Evolutionary conservation across 768 basidiomycete genomes (phyloP).

Genomic region (Rhodosporidiobolus sp.): DNA sequence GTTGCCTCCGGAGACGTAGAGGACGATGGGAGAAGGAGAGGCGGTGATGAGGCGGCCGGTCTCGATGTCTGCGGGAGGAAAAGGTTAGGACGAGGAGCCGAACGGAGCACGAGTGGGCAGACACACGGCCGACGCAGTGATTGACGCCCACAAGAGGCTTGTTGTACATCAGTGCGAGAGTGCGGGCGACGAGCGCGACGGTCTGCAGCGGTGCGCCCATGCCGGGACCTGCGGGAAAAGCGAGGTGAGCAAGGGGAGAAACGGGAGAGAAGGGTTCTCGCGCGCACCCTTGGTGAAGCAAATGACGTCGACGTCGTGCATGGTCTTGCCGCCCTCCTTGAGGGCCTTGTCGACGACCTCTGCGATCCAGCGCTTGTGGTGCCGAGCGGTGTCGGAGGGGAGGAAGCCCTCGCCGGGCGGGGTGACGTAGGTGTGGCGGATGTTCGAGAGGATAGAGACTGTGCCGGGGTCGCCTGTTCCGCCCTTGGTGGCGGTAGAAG

Average conservation of each 20-base stretch:
- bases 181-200: constrained; percentile 88
- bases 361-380: constrained; percentile 89
- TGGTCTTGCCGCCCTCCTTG: constrained; percentile 61
- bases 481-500: neutral
- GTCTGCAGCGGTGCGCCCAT: constrained; percentile 98
- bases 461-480: constrained; percentile 48
- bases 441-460: constrained; percentile 79
- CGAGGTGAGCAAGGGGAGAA: neutral
- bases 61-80: constrained; percentile 73
- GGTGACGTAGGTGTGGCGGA: constrained; percentile 97
- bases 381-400: constrained; percentile 89
- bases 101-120: constrained; percentile 27
- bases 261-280: neutral
- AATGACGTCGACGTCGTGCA: constrained; percentile 85
- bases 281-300: constrained; percentile 88
- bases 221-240: constrained; percentile 72
- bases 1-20: constrained; percentile 98
- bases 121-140: constrained; percentile 90
- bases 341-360: constrained; percentile 76
- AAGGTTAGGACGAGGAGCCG: constrained; percentile 1
- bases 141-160: constrained; percentile 98
- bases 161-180: constrained; percentile 75
- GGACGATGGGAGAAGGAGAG: constrained; percentile 89
- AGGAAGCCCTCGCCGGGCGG: constrained; percentile 97
- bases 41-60: constrained; percentile 95